phyloP scores from a whole-genome alignment of 352 stramenopile species.

The Phytophthora cryptogea region DNA sequence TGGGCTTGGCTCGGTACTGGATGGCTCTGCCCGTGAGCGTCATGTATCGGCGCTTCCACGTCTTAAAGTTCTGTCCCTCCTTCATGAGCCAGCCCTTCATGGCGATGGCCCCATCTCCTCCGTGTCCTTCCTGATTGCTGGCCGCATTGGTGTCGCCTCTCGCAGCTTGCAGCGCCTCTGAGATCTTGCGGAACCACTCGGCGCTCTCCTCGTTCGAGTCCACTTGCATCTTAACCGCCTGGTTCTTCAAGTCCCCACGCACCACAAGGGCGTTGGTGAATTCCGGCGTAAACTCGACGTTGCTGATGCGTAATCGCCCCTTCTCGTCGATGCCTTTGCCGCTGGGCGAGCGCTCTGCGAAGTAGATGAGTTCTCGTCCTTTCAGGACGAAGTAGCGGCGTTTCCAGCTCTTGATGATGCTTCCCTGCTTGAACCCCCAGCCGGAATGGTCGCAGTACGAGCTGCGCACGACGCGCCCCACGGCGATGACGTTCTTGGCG shows the following conservation, averaged over 20 bases:
- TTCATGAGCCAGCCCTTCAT: conserved; percentile 85
- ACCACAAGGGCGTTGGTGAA: conserved; percentile 68
- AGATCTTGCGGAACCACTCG: conserved; percentile 68
- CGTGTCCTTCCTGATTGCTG: conserved; percentile 9
- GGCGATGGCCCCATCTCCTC: conserved; percentile 18
- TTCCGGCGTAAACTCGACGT: conserved; percentile 71
- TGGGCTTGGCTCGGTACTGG: conserved; percentile 64
- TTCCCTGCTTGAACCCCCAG: conserved; percentile 82
- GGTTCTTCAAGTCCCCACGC: conserved; percentile 72
- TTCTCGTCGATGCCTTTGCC: conserved; percentile 84
- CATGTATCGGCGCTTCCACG: conserved; percentile 86
- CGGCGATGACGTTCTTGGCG: conserved; percentile 51
- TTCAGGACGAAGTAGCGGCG: conserved; percentile 86
- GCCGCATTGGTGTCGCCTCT: conserved; percentile 9
- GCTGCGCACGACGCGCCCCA: conserved; percentile 48
- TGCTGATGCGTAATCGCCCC: conserved; percentile 55
- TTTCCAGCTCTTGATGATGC: conserved; percentile 86
- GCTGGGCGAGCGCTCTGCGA: conserved; percentile 62
- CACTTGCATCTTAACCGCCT: conserved; percentile 69
- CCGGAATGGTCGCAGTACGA: conserved; percentile 80
- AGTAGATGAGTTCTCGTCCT: conserved; percentile 79
- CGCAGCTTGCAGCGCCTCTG: conserved; percentile 37
- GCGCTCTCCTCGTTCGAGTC: conserved; percentile 63
- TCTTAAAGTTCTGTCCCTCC: conserved; percentile 89
- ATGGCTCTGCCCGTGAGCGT: conserved; percentile 59